Conservation (phyloP, 2,329 filamentous ascomycete species). For the Cordyceps pruinosa region DNA sequence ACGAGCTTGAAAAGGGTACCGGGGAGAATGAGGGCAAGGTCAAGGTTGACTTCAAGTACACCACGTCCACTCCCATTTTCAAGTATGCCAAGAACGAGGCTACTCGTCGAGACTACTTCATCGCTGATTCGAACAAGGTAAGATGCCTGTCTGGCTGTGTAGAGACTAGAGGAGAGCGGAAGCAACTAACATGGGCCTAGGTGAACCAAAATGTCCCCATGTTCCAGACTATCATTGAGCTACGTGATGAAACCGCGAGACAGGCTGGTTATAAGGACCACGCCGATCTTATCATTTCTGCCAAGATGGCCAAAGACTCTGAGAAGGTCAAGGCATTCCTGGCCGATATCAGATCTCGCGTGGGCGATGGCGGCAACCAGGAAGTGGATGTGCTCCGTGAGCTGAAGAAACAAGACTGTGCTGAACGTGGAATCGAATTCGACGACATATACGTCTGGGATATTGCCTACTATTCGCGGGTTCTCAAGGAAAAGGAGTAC, state of each 20-base stretch:
- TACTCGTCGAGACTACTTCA: constrained; percentile 60
- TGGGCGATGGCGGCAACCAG: constrained; percentile 62
- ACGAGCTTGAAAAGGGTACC: constrained; percentile 62
- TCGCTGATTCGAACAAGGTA: constrained; percentile 74
- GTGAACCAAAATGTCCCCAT: constrained; percentile 64
- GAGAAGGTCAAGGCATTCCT: constrained; percentile 68
- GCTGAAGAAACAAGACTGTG: constrained; percentile 65
- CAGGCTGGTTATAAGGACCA: constrained; percentile 72
- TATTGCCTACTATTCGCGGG: constrained; percentile 68
- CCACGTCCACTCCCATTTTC: constrained; percentile 68
- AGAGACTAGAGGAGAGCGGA: background rate
- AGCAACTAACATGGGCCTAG: constrained; percentile 20
- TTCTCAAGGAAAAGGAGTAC: constrained; percentile 76
- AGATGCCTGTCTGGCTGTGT: background rate
- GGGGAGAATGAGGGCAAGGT: constrained; percentile 67
- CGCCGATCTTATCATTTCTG: constrained; percentile 67
- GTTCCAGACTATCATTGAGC: constrained; percentile 66
- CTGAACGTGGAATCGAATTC: constrained; percentile 49
- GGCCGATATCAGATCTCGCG: constrained; percentile 57
- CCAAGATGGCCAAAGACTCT: constrained; percentile 79
- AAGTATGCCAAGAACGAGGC: constrained; percentile 70
- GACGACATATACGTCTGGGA: constrained; percentile 82
- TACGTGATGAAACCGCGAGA: constrained; percentile 72
- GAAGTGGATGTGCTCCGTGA: constrained; percentile 65
- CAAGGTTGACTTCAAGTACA: constrained; percentile 76